Percentiles rank a stretch among this genome's conserved stretches.
Evolutionary conservation across 805 yeast species (phyloP).

Genomic region (Candida montana): DNA sequence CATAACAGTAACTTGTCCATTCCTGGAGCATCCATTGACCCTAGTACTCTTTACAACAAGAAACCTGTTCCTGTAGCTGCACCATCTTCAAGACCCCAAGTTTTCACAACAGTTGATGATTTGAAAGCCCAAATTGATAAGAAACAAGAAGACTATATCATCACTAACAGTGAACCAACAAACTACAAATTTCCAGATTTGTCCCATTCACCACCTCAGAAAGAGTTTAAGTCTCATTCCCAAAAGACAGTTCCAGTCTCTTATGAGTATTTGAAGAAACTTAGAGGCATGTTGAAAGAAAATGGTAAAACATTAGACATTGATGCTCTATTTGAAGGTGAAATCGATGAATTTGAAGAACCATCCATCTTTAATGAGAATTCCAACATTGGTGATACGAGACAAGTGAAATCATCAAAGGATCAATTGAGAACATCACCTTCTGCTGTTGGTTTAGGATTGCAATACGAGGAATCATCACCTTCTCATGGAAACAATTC

Average conservation of each 20-base stretch:
- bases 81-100: slow-evolving; percentile 15
- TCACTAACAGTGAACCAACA: slow-evolving; percentile 42
- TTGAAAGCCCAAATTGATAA: slow-evolving; percentile 7
- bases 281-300: slow-evolving; percentile 19
- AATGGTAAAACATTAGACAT: slow-evolving; percentile 18
- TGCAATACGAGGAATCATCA: neutral
- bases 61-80: slow-evolving; percentile 3
- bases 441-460: slow-evolving; percentile 13
- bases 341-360: slow-evolving; percentile 10
- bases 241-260: slow-evolving; percentile 23
- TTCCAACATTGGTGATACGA: neutral
- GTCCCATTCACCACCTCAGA: slow-evolving; percentile 2
- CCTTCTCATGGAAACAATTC: neutral
- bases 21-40: slow-evolving; percentile 37
- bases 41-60: slow-evolving; percentile 17
- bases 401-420: neutral
- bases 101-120: slow-evolving; percentile 17
- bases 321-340: slow-evolving; percentile 15
- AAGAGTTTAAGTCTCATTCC: slow-evolving; percentile 4
- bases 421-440: neutral
- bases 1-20: slow-evolving; percentile 61
- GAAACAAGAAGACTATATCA: slow-evolving; percentile 31
- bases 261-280: slow-evolving; percentile 23
- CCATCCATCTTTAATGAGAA: neutral
- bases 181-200: slow-evolving; percentile 53